A percentile compares a stretch with the other conserved stretches of the same genome.
Conservation (phyloP, 768 basidiomycete species). For the Russula emetica region DNA sequence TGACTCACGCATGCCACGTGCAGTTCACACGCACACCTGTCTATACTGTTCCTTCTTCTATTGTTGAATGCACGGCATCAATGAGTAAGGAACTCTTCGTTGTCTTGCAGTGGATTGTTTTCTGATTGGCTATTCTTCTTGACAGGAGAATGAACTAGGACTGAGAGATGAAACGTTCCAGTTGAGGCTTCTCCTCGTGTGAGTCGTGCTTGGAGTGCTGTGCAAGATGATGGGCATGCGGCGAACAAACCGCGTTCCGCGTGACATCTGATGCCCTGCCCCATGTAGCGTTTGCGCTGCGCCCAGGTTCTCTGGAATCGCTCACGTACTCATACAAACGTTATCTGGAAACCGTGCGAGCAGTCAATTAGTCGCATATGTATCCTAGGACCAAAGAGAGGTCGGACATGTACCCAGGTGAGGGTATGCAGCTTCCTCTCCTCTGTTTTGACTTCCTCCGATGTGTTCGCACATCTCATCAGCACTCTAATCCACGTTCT, state of each 20-base stretch:
- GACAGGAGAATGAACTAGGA: neutral
- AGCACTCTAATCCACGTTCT: neutral
- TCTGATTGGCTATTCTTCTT: neutral
- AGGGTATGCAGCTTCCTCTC: neutral
- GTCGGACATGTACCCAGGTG: neutral
- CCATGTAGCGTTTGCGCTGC: neutral
- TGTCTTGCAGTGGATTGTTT: neutral
- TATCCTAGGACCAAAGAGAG: neutral
- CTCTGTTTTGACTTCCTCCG: neutral
- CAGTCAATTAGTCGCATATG: neutral
- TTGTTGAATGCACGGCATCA: too few species aligned
- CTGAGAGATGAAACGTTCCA: neutral
- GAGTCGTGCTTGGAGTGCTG: slow-evolving; percentile 4
- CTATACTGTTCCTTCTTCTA: neutral
- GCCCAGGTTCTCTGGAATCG: neutral
- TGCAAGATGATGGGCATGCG: neutral
- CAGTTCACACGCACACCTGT: neutral
- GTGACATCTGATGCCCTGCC: neutral
- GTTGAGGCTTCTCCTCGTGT: slow-evolving; percentile 1
- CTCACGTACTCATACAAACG: neutral
- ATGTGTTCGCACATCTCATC: neutral
- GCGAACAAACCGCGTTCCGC: neutral
- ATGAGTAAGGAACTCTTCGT: neutral
- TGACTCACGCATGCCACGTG: slow-evolving; percentile 1
- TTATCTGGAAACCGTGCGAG: neutral